phyloP scores from a whole-genome alignment of 148 eudicot species.

The Chenopodium suecicum region DNA sequence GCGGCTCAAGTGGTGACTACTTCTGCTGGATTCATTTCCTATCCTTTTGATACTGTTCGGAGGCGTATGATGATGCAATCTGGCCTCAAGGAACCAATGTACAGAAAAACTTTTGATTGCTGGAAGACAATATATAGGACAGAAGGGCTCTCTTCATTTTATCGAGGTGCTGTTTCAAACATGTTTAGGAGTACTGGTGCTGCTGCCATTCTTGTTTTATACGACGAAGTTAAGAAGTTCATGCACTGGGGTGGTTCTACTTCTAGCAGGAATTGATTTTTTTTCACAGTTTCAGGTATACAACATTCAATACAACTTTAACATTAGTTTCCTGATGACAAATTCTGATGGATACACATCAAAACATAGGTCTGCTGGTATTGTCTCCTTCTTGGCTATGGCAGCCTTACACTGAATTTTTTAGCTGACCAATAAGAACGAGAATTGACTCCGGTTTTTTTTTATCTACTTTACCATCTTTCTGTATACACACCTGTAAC shows the following conservation, averaged over 20 bases:
- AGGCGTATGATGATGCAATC: conserved; percentile 99
- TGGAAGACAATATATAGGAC: conserved; percentile 75
- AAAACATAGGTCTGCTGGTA: conserved; percentile 24
- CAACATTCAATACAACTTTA: neutral
- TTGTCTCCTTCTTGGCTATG: conserved; percentile 15
- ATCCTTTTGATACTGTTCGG: conserved; percentile 89
- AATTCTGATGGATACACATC: conserved; percentile 9
- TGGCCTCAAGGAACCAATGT: conserved; percentile 67
- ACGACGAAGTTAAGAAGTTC: conserved; percentile 84
- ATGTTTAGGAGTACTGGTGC: conserved; percentile 93
- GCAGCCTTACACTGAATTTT: conserved; percentile 21
- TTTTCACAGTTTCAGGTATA: neutral
- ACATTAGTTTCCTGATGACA: neutral
- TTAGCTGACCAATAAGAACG: conserved; percentile 20
- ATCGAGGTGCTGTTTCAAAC: conserved; percentile 87
- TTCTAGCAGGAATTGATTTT: conserved; percentile 25
- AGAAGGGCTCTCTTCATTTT: conserved; percentile 75
- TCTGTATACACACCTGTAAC: neutral
- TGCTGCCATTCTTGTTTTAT: conserved; percentile 89
- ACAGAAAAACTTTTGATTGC: conserved; percentile 69
- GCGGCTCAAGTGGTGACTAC: conserved; percentile 90
- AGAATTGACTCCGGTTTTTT: neutral
- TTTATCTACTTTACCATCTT: neutral
- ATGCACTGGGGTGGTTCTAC: conserved; percentile 44
- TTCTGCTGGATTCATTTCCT: conserved; percentile 80